Evolutionary conservation across 176 grass and related monocot species (phyloP), one percentile per base, ranked within the genome.

Genomic region (Musa itinerans): DNA sequence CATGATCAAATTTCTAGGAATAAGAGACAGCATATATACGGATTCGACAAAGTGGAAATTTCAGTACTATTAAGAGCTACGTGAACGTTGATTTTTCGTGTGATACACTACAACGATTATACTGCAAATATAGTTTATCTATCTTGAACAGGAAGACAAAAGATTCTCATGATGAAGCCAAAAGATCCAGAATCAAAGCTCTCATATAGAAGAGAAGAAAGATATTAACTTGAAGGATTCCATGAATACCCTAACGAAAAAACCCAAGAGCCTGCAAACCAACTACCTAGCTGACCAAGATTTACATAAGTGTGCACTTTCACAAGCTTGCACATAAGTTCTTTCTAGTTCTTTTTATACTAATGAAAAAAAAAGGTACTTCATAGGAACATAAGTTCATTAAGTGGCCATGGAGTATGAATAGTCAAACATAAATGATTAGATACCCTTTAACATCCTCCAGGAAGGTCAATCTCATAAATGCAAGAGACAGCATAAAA

Each of bases 1-100:
- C 52, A 62, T 52, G 67, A 84, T 17, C 48, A 73, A 50, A 59
- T 34, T 10, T 69, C 26, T 79, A 48, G 1, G 54, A 78, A 26
- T 43, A 56, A 66, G 0, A 52, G 43, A 63, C n/a, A 1, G 19
- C 17, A 16, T 74, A 1, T 65, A 70, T 52, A 10, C 25, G 26
- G 7, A 8, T 50, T 70, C 68, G 52, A 51, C 8, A 70, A 20
- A 70, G 17, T 70, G 7, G 34, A 43, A 70, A 3, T 70, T 14
- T 11, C 14, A 70, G 43, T 51, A n/a, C 0, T 70, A 15, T 43
- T 43, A 43, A n/a, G 57, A 19, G n/a, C n/a, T n/a, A 61, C 57
- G 43, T 43, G 26, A 7, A 34, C 2, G 1, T 68, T 68, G 27
- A 11, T 15, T 43, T 43, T 68, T 12, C 1, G 2, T 68, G 1